These are phyloP conservation scores for Phytophthora boehmeriae DNA, from an alignment of 352 stramenopile genomes.

Conservation along the genomic window DNA sequence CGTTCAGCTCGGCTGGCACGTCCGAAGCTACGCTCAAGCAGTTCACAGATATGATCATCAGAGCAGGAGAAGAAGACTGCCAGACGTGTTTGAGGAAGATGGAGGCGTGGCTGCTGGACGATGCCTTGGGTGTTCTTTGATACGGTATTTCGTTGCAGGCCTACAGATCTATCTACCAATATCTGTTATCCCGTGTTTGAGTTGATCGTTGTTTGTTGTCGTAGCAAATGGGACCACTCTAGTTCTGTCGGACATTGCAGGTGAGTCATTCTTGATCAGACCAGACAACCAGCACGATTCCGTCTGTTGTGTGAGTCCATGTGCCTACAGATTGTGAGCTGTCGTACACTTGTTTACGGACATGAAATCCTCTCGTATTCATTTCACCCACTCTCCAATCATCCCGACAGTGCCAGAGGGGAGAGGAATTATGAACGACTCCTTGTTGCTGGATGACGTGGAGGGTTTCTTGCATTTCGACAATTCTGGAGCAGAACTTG, in stretches of 20 bases:
- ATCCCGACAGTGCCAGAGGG: background rate
- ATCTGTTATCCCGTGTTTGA: no score
- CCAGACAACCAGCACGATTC: background rate
- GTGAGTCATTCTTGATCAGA: no score
- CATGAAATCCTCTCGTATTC: no score
- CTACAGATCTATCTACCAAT: no score
- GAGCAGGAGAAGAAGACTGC: constrained; percentile 25
- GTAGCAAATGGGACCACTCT: no score
- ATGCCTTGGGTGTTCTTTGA: constrained; percentile 25
- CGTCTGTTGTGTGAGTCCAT: background rate
- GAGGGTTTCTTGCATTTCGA: constrained; percentile 30
- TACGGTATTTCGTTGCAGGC: no score
- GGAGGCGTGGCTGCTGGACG: constrained; percentile 28
- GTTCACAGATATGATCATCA: constrained; percentile 24
- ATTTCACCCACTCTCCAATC: constrained; percentile 19
- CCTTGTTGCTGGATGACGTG: constrained; percentile 30
- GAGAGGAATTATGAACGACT: constrained; percentile 12
- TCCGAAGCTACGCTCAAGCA: constrained; percentile 10
- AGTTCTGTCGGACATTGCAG: no score
- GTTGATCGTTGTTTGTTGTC: no score
- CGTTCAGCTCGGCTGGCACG: constrained; percentile 14
- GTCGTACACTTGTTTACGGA: no score
- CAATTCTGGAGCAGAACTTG: constrained; percentile 16
- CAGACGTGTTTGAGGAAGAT: constrained; percentile 10
- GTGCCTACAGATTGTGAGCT: no score